Evolutionary conservation across 2,329 filamentous ascomycete genomes (phyloP).

Genomic region (Talaromyces albobiverticillius): DNA sequence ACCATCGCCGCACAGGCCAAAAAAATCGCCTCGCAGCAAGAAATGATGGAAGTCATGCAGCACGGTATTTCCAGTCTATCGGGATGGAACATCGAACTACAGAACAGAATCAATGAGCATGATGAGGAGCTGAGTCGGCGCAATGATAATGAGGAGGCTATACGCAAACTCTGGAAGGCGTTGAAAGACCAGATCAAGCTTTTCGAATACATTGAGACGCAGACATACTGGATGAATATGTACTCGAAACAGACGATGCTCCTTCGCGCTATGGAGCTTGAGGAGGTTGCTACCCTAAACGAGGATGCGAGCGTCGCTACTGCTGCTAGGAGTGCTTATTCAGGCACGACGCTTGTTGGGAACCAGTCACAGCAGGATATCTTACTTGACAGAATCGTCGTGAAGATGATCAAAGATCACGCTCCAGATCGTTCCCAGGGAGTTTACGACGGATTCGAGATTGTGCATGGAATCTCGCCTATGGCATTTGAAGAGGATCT

Average conservation of each 20-base stretch:
- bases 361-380: too few species aligned
- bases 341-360: too few species aligned
- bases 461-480: not conserved
- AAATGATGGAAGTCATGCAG: slow-evolving; percentile 1
- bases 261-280: not conserved
- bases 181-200: not conserved
- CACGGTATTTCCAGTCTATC: not conserved
- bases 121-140: not conserved
- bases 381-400: slow-evolving; percentile 8
- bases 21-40: not conserved
- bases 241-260: slow-evolving; percentile 7
- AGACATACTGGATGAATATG: slow-evolving; percentile 8
- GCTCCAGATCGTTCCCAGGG: not conserved
- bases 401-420: slow-evolving; percentile 25
- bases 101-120: not conserved
- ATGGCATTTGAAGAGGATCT: not conserved
- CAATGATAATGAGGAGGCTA: not conserved
- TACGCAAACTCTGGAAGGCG: not conserved
- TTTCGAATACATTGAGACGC: not conserved
- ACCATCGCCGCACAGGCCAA: not conserved
- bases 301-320: not conserved
- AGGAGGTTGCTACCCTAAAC: not conserved
- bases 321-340: not conserved
- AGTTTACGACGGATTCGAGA: not conserved
- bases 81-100: not conserved